These are phyloP conservation scores for Podospora appendiculata DNA, from an alignment of 495 filamentous ascomycete genomes.

Conservation along the genomic window DNA sequence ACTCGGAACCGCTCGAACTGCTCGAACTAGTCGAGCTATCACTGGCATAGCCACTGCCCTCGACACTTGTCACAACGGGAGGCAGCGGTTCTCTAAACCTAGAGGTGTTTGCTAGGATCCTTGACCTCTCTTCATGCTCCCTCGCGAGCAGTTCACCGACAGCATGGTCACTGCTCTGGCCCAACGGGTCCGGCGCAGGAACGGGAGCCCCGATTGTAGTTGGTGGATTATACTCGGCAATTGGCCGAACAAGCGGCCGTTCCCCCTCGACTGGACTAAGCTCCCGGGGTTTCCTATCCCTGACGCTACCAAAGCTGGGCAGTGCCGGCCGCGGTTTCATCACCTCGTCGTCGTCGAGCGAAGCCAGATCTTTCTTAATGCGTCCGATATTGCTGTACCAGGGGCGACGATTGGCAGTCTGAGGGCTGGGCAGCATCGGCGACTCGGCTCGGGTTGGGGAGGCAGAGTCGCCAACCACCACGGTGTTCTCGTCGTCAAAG, in stretches of 20 bases:
- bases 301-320: conserved; percentile 79
- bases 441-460: conserved; percentile 45
- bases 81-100: conserved; percentile 52
- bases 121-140: conserved; percentile 39
- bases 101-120: conserved; percentile 37
- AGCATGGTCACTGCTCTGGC: conserved; percentile 56
- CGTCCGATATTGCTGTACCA: conserved; percentile 51
- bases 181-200: conserved; percentile 14
- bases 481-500: conserved; percentile 62
- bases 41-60: conserved; percentile 49
- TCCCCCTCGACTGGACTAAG: conserved; percentile 21
- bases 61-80: conserved; percentile 57
- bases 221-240: conserved; percentile 20
- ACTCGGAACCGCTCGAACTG: conserved; percentile 5
- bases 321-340: conserved; percentile 71
- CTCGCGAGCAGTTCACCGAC: conserved; percentile 48
- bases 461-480: conserved; percentile 53
- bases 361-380: conserved; percentile 34
- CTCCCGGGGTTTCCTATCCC: conserved; percentile 40
- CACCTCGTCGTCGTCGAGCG: conserved; percentile 54
- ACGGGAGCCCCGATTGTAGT: conserved; percentile 5
- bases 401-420: conserved; percentile 37
- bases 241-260: conserved; percentile 44
- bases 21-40: conserved; percentile 27
- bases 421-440: conserved; percentile 39